phyloP scores from a whole-genome alignment of 306 rosid genomes.

The Cicer bijugum region DNA sequence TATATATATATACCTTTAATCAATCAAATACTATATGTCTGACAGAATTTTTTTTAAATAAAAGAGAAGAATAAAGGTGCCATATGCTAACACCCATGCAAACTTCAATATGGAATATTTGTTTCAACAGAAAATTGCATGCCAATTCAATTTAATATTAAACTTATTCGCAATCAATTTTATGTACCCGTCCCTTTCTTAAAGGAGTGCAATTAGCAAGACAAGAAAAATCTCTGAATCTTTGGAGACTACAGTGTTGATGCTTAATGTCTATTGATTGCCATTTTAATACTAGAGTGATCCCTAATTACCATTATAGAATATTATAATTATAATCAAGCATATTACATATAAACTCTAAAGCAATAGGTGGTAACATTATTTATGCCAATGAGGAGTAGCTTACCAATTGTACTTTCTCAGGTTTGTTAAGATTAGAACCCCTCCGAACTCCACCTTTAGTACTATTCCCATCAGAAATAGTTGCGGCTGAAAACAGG shows the following conservation, averaged over 20 bases:
- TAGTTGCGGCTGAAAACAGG: constrained; percentile 91
- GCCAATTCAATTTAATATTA: constrained; percentile 9
- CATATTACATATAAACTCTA: constrained; percentile 23
- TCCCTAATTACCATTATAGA: constrained; percentile 30
- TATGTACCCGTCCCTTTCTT: constrained; percentile 31
- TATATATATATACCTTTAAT: constrained; percentile 4
- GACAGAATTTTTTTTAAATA: neutral
- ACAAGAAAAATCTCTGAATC: constrained; percentile 12
- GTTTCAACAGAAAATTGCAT: constrained; percentile 23
- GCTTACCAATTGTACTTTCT: constrained; percentile 94
- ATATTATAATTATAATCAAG: constrained; percentile 9
- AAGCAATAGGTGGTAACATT: constrained; percentile 15
- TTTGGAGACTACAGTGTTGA: constrained; percentile 10
- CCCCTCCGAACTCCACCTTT: constrained; percentile 87
- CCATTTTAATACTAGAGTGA: constrained; percentile 30
- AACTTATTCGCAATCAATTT: constrained; percentile 21
- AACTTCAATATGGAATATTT: constrained; percentile 35
- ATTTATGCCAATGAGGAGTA: constrained; percentile 24
- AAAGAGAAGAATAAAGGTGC: neutral
- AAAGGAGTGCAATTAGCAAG: constrained; percentile 21
- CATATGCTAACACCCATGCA: constrained; percentile 36
- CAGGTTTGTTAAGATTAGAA: constrained; percentile 84
- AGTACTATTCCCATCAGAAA: constrained; percentile 64
- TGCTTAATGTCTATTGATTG: constrained; percentile 28
- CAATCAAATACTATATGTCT: constrained; percentile 22